Percentiles rank a stretch among this genome's conserved stretches.
These are phyloP conservation scores for Pseudogymnoascus sp. DNA, from an alignment of 2,329 filamentous ascomycete species.

Conservation along the genomic window DNA sequence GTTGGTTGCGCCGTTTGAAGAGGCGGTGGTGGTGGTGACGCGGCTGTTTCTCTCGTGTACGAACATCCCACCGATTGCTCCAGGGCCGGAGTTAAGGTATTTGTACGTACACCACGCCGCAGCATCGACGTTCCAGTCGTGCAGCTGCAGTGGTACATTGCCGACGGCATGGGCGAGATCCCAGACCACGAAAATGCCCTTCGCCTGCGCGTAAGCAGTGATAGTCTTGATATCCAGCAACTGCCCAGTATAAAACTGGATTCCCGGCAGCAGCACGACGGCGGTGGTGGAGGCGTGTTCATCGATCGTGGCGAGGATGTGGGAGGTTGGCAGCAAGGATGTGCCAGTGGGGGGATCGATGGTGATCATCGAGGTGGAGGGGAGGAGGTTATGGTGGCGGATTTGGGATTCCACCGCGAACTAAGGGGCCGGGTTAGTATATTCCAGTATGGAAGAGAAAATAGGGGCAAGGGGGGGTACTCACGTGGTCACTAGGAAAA, in stretches of 20 bases:
- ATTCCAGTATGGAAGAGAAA: not conserved
- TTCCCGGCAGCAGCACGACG: slow-evolving; percentile 66
- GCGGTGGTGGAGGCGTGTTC: slow-evolving; percentile 59
- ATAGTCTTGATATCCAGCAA: slow-evolving; percentile 68
- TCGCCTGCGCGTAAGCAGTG: slow-evolving; percentile 59
- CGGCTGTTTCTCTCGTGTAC: slow-evolving; percentile 51
- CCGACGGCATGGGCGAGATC: slow-evolving; percentile 74
- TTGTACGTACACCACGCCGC: slow-evolving; percentile 81
- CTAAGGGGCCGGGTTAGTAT: slow-evolving; percentile 35
- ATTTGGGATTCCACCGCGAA: slow-evolving; percentile 75
- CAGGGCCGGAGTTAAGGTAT: slow-evolving; percentile 72
- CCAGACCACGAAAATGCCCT: slow-evolving; percentile 65
- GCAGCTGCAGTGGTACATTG: slow-evolving; percentile 65
- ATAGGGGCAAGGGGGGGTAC: slow-evolving; percentile 20
- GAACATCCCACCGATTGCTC: slow-evolving; percentile 67
- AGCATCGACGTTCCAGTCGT: slow-evolving; percentile 73
- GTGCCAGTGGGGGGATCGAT: slow-evolving; percentile 49
- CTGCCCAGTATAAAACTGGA: slow-evolving; percentile 78
- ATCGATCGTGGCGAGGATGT: slow-evolving; percentile 62
- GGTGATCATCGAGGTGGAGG: slow-evolving; percentile 59
- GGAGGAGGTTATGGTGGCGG: slow-evolving; percentile 56
- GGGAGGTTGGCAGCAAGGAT: slow-evolving; percentile 53
- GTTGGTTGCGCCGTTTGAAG: slow-evolving; percentile 14
- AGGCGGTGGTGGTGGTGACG: slow-evolving; percentile 16
- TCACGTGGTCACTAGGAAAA: slow-evolving; percentile 74